These are phyloP conservation scores for Thymus quinquecostatus DNA, from an alignment of 257 asterid genomes.

Conservation along the genomic window DNA sequence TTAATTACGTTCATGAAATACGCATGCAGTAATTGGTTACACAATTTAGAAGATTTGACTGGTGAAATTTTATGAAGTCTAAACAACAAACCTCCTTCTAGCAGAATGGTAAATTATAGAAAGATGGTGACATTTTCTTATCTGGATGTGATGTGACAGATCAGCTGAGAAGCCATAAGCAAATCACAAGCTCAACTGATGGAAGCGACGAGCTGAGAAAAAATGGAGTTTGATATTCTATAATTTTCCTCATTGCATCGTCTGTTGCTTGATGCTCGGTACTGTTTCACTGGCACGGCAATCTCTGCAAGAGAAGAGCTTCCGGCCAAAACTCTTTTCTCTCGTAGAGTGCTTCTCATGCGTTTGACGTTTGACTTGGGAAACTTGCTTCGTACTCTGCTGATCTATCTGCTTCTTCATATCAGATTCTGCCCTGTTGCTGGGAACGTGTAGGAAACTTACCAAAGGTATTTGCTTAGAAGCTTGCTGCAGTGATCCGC, in stretches of 20 bases:
- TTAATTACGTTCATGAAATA: constrained; percentile 2
- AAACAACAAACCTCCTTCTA: neutral
- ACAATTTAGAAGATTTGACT: neutral
- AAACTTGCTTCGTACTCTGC: constrained; percentile 29
- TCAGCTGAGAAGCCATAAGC: constrained; percentile 10
- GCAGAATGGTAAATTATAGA: constrained; percentile 5
- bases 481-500: constrained; percentile 28
- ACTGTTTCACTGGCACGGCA: constrained; percentile 44
- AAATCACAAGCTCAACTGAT: constrained; percentile 7
- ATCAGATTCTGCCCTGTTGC: constrained; percentile 31
- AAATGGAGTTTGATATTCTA: constrained; percentile 16
- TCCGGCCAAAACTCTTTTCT: constrained; percentile 44
- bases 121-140: neutral
- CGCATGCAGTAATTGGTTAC: neutral
- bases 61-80: constrained; percentile 3
- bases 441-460: constrained; percentile 31
- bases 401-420: constrained; percentile 27
- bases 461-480: constrained; percentile 28
- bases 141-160: constrained; percentile 15
- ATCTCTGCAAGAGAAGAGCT: constrained; percentile 51
- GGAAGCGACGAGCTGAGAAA: neutral
- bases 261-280: constrained; percentile 29
- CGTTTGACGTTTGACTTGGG: constrained; percentile 34
- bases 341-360: constrained; percentile 33
- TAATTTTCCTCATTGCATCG: constrained; percentile 28